Evolutionary conservation across 1,139 yeast species (phyloP).

Genomic region (Kazachstania sp.): DNA sequence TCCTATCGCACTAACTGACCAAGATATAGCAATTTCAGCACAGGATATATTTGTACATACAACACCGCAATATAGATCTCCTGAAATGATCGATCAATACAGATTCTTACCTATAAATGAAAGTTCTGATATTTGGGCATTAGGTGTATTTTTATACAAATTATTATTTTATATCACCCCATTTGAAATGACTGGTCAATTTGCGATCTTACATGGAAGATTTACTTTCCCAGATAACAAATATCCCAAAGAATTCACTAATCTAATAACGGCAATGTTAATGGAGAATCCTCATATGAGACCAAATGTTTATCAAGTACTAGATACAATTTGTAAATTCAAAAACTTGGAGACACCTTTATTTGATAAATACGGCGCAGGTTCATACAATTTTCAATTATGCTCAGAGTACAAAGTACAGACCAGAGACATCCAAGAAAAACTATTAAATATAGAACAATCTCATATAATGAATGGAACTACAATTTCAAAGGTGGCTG

Average conservation of each 20-base stretch:
- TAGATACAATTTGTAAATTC: conserved; percentile 57
- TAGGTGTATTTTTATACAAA: conserved; percentile 88
- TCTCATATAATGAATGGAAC: conserved; percentile 11
- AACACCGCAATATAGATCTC: conserved; percentile 92
- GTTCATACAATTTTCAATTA: conserved; percentile 33
- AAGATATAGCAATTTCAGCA: conserved; percentile 49
- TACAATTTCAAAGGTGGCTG: background rate
- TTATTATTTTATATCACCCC: conserved; percentile 92
- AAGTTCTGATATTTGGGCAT: conserved; percentile 93
- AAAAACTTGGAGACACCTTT: conserved; percentile 50
- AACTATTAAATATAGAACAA: conserved; percentile 20
- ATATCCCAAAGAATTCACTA: conserved; percentile 55
- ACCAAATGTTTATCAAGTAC: conserved; percentile 80
- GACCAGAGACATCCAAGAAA: conserved; percentile 26
- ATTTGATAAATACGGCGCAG: conserved; percentile 32
- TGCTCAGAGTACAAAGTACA: conserved; percentile 31
- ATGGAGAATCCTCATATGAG: conserved; percentile 75
- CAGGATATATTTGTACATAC: conserved; percentile 86
- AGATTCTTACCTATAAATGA: conserved; percentile 86
- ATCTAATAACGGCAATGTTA: conserved; percentile 64
- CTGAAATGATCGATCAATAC: conserved; percentile 90
- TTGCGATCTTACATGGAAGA: conserved; percentile 56
- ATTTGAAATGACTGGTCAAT: conserved; percentile 73
- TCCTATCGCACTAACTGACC: conserved; percentile 34
- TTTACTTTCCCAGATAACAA: conserved; percentile 45